Percentiles rank a stretch among this genome's conserved stretches.
Evolutionary conservation across 805 yeast genomes (phyloP).

Genomic region (Candida vaughaniae): DNA sequence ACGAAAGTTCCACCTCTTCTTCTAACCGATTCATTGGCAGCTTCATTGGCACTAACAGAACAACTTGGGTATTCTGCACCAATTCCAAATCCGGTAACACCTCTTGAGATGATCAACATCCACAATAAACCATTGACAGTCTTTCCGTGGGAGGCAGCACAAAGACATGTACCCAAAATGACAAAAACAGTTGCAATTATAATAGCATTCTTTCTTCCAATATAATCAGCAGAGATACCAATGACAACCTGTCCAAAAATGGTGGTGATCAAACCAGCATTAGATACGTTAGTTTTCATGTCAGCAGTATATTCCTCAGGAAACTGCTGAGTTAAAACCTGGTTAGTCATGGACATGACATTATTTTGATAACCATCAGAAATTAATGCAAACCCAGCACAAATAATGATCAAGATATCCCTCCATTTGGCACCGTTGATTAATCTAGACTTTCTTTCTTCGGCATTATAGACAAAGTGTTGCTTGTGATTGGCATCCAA

Average conservation of each 20-base stretch:
- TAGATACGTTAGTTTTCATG: conserved; percentile 65
- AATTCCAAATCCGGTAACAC: conserved; percentile 74
- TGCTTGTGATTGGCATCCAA: neutral
- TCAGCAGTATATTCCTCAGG: conserved; percentile 44
- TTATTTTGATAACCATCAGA: conserved; percentile 79
- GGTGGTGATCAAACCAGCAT: conserved; percentile 67
- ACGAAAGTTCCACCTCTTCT: conserved; percentile 66
- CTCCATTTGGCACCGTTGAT: conserved; percentile 22
- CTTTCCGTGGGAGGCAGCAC: conserved; percentile 69
- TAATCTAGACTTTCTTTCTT: conserved; percentile 28
- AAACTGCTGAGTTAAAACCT: conserved; percentile 49
- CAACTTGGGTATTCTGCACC: conserved; percentile 78
- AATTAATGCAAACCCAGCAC: conserved; percentile 74
- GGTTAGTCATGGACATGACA: conserved; percentile 68
- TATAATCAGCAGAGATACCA: conserved; percentile 63
- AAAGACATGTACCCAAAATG: conserved; percentile 62
- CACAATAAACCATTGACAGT: conserved; percentile 65
- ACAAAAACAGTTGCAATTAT: conserved; percentile 59
- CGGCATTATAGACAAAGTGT: conserved; percentile 28
- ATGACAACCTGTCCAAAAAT: conserved; percentile 67
- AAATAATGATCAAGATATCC: conserved; percentile 47
- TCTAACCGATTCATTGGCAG: conserved; percentile 65
- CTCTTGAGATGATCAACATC: conserved; percentile 74
- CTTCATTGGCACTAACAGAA: conserved; percentile 67
- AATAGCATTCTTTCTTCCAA: conserved; percentile 73